Percentiles rank a stretch among this genome's conserved stretches.
These are phyloP conservation scores for Podaxis carcinomalis DNA, from an alignment of 768 basidiomycete species.

Conservation along the genomic window DNA sequence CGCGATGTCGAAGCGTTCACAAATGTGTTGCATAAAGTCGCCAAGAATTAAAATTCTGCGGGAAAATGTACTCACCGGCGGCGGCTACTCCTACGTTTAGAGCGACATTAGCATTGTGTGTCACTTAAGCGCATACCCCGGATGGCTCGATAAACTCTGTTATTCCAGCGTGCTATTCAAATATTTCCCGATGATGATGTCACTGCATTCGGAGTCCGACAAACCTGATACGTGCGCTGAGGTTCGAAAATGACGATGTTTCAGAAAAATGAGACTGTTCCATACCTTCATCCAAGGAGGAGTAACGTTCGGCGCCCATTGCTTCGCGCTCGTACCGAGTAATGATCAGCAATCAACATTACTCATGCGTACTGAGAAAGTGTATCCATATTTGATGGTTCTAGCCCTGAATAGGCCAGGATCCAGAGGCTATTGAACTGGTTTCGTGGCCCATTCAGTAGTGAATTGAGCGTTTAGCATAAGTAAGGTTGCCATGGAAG, in stretches of 20 bases:
- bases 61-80: no score
- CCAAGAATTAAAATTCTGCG: no score
- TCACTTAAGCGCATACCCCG: no score
- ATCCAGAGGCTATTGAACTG: no score
- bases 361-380: not conserved
- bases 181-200: not conserved
- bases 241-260: not conserved
- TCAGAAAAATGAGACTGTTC: not conserved
- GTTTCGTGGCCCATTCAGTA: no score
- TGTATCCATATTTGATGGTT: not conserved
- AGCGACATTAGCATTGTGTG: no score
- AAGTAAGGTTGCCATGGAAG: not conserved
- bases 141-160: no score
- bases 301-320: not conserved
- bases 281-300: not conserved
- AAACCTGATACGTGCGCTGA: conserved; percentile 1
- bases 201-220: not conserved
- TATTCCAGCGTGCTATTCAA: not conserved
- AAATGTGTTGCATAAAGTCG: no score
- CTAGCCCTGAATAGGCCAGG: not conserved
- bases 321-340: not conserved
- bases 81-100: no score
- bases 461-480: no score
- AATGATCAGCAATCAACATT: not conserved
- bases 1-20: no score